phyloP scores from a whole-genome alignment of 805 yeast species.

The Metschnikowia arizonensis region DNA sequence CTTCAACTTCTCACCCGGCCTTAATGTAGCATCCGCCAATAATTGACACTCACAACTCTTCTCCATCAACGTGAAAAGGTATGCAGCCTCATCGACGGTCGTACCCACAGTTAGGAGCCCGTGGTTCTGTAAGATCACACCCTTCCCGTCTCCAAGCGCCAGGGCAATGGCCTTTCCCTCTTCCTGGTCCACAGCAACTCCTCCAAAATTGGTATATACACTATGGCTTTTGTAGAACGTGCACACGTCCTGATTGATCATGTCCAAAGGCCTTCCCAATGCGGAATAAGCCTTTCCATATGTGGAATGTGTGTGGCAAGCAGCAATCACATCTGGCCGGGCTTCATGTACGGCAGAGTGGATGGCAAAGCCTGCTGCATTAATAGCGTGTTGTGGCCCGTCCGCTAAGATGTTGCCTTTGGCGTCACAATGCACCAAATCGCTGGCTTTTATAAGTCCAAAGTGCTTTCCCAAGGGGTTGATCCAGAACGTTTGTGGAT shows the following conservation, averaged over 20 bases:
- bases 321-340: slow-evolving; percentile 67
- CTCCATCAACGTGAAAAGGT: slow-evolving; percentile 59
- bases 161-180: slow-evolving; percentile 62
- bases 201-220: slow-evolving; percentile 69
- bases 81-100: slow-evolving; percentile 74
- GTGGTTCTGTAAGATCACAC: slow-evolving; percentile 64
- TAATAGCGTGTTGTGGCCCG: slow-evolving; percentile 52
- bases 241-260: slow-evolving; percentile 78
- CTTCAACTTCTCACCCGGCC: slow-evolving; percentile 36
- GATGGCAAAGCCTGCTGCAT: slow-evolving; percentile 67
- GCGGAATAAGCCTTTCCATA: slow-evolving; percentile 64
- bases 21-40: slow-evolving; percentile 52
- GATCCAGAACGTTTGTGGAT: slow-evolving; percentile 81
- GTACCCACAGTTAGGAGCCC: slow-evolving; percentile 67
- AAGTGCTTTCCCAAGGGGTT: slow-evolving; percentile 84
- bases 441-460: slow-evolving; percentile 35
- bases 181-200: slow-evolving; percentile 64
- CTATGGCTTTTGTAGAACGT: slow-evolving; percentile 60
- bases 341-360: slow-evolving; percentile 66
- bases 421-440: slow-evolving; percentile 49
- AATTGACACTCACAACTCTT: slow-evolving; percentile 63
- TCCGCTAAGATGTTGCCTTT: slow-evolving; percentile 59
- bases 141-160: slow-evolving; percentile 56
- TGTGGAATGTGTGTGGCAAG: slow-evolving; percentile 66
- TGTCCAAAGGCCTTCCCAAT: slow-evolving; percentile 64